These are phyloP conservation scores for Aspergillus felis DNA, from an alignment of 2,329 filamentous ascomycete genomes.

Conservation along the genomic window DNA sequence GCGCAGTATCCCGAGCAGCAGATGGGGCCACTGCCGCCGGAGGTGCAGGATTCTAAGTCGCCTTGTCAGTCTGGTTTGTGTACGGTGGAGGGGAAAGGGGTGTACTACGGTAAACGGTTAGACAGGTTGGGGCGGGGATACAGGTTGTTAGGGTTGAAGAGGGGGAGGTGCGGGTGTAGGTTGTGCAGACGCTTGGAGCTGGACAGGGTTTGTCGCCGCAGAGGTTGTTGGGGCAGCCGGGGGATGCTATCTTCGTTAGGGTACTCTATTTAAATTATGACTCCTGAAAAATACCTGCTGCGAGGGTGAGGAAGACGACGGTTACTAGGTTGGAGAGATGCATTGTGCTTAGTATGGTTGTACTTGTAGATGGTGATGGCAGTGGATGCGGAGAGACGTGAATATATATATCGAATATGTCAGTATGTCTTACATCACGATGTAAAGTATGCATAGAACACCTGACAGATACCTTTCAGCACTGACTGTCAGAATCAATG, in stretches of 20 bases:
- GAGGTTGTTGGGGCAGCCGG: not conserved
- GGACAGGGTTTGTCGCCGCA: not conserved
- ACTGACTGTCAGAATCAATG: not conserved
- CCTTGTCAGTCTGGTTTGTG: not conserved
- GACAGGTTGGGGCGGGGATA: conserved; percentile 21
- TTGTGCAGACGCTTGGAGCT: not conserved
- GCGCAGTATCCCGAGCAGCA: conserved; percentile 31
- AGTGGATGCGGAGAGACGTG: not conserved
- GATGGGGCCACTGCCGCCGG: conserved; percentile 10
- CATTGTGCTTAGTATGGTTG: not conserved
- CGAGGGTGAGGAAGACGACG: not conserved
- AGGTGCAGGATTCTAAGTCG: conserved; percentile 11
- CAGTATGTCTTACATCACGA: too few relatives aligned
- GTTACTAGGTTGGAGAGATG: not conserved
- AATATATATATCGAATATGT: not conserved
- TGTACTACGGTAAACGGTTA: conserved; percentile 17
- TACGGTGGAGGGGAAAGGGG: too few relatives aligned
- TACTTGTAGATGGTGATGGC: not conserved
- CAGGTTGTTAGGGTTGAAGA: conserved; percentile 21
- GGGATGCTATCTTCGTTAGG: not conserved
- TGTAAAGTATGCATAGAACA: not conserved
- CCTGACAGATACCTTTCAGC: not conserved
- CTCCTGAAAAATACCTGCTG: not conserved
- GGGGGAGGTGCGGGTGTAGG: conserved; percentile 5
- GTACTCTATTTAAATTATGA: not conserved